phyloP scores from a whole-genome alignment of 164 flowering plant species.

The Umbilicus rupestris region DNA sequence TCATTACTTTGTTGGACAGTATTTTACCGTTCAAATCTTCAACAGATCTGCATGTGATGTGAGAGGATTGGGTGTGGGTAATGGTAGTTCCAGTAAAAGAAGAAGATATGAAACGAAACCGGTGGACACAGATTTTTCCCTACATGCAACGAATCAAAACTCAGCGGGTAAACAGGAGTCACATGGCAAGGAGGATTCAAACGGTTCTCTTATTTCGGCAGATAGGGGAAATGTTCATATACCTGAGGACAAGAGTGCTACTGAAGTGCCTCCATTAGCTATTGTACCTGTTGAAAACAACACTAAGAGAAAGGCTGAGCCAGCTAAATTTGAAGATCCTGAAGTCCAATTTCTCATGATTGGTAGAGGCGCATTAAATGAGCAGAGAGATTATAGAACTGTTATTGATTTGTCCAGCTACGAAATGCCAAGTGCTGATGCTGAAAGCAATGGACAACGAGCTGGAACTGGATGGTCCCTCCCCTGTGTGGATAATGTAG shows the following conservation, averaged over 20 bases:
- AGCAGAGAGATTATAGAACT: background rate
- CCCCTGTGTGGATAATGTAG: background rate
- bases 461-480: background rate
- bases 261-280: background rate
- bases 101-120: background rate
- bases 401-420: conserved; percentile 4
- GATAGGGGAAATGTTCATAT: background rate
- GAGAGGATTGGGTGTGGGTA: background rate
- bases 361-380: no score
- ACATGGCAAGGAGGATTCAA: background rate
- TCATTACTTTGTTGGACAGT: conserved; percentile 3
- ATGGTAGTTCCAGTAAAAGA: background rate
- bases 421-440: background rate
- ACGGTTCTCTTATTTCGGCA: background rate
- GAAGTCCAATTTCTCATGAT: background rate
- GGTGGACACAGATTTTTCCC: background rate
- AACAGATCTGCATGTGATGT: conserved; percentile 2
- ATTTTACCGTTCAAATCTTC: background rate
- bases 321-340: background rate
- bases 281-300: background rate
- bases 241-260: background rate
- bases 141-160: background rate
- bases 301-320: background rate
- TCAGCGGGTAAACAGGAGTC: background rate
- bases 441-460: background rate